Evolutionary conservation across 2,329 filamentous ascomycete species (phyloP), one percentile per base, ranked within the genome.

Genomic region (Neonectria sp.): DNA sequence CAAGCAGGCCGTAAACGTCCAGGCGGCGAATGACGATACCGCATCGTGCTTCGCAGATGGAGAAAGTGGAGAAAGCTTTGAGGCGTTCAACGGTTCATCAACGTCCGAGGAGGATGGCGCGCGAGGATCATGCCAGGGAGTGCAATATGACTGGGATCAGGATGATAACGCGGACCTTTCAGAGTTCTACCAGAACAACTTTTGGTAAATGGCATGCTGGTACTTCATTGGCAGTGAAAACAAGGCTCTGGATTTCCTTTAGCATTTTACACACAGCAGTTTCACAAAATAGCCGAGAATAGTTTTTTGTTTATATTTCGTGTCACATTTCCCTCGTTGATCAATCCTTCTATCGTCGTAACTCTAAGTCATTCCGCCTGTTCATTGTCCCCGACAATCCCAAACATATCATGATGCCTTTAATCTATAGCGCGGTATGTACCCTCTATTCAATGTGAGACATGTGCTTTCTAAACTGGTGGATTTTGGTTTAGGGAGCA

Each of bases 401-500:
- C 35, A 49, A 43, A 40, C 9, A 58, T 21, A 17, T 60, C 57
- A 33, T 52, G 24, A 51, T 35, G 45, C 17, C 33, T 8, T 52
- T 21, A 29, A 21, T 60, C 25, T 52, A 37, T 48, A 31, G 29
- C 31, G 33, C 21, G 27, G 8, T 58, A 11, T 52, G 6, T 52
- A 43, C 33, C 43, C 33, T 60, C 24, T 51, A 40, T 40, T 24
- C 15, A 43, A 21, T 27, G 17, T 27, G 33, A 52, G 33, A 60
- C 24, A 27, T 25, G 9, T 46, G 3, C 8, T 12, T 35, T 15
- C 13, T 53, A 2, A 35, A 53, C 45, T 15, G 3, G 27, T n/a
- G 48, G 37, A 40, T 33, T 33, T 29, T 55, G 29, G 35, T 37
- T 51, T 59, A 76, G 52, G 73, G 73, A 56, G 73, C 73, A n/a